These are phyloP conservation scores for Acanthochlamys bracteata DNA, from an alignment of 106 monocot genomes.

Conservation along the genomic window DNA sequence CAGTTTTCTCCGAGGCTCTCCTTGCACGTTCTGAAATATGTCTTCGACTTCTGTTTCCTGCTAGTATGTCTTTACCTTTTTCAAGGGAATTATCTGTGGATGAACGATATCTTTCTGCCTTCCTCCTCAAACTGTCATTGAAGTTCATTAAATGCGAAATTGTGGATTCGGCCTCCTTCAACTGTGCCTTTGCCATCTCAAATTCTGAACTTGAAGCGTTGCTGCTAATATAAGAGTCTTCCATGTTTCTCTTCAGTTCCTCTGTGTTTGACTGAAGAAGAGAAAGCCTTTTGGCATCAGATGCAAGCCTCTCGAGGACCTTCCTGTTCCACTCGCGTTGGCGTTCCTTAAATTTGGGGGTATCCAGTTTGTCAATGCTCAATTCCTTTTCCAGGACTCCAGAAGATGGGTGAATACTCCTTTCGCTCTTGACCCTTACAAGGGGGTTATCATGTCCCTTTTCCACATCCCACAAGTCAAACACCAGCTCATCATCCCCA, in stretches of 20 bases:
- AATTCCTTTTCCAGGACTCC: constrained; percentile 29
- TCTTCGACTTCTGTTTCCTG: constrained; percentile 13
- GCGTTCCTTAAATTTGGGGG: constrained; percentile 2
- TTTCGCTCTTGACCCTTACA: constrained; percentile 25
- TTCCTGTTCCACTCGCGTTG: constrained; percentile 18
- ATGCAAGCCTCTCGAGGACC: constrained; percentile 29
- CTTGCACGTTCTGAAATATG: constrained; percentile 24
- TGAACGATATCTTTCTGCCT: constrained; percentile 21
- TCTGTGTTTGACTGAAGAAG: constrained; percentile 23
- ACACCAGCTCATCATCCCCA: constrained; percentile 26
- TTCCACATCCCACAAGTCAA: constrained; percentile 40
- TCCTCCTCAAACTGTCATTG: constrained; percentile 34
- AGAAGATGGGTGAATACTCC: constrained; percentile 28
- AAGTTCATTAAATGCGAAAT: constrained; percentile 34
- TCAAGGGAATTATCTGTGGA: neutral
- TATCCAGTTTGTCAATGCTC: constrained; percentile 28
- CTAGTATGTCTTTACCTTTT: constrained; percentile 4
- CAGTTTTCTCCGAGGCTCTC: constrained; percentile 45
- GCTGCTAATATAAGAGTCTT: constrained; percentile 17
- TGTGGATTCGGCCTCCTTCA: constrained; percentile 26
- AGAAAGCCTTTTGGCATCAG: constrained; percentile 45
- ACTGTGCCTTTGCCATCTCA: constrained; percentile 24
- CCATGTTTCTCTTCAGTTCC: constrained; percentile 42
- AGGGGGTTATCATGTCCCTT: constrained; percentile 17
- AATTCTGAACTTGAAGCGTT: constrained; percentile 23